Evolutionary conservation across 495 filamentous ascomycete species (phyloP).

Genomic region (Letharia lupina): DNA sequence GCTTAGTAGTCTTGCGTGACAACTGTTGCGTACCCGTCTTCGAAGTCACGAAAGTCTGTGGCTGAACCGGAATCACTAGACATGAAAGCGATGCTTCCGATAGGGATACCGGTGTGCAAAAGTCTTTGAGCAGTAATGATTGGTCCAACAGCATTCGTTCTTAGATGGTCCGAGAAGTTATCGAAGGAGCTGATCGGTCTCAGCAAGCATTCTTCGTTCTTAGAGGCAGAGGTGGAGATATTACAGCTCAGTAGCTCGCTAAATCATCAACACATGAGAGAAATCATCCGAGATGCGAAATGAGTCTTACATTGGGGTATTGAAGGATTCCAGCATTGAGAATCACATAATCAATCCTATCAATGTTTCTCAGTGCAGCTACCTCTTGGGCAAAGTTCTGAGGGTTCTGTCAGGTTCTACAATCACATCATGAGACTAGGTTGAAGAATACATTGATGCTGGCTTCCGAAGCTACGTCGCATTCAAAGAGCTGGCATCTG

Average conservation of each 20-base stretch:
- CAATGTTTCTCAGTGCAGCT: constrained; percentile 25
- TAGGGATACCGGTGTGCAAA: constrained; percentile 35
- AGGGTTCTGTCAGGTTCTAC: constrained; percentile 9
- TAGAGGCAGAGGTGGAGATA: constrained; percentile 3
- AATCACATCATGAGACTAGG: not conserved
- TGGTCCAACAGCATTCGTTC: constrained; percentile 51
- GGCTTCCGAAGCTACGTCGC: constrained; percentile 43
- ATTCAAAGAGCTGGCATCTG: constrained; percentile 38
- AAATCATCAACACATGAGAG: constrained; percentile 17
- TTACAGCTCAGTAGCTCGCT: constrained; percentile 48
- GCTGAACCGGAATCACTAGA: constrained; percentile 45
- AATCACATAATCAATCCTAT: constrained; percentile 43
- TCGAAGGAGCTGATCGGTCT: constrained; percentile 37
- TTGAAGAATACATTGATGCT: constrained; percentile 39
- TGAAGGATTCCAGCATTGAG: constrained; percentile 50
- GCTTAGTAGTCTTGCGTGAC: not conserved
- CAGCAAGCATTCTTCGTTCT: constrained; percentile 9
- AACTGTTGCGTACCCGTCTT: constrained; percentile 39
- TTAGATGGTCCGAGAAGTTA: constrained; percentile 44
- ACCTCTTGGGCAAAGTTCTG: constrained; percentile 24
- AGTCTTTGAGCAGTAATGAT: constrained; percentile 48
- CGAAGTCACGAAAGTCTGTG: constrained; percentile 40
- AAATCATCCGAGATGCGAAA: not conserved
- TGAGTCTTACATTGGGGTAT: constrained; percentile 44
- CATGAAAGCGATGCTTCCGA: constrained; percentile 43